Base-by-base conservation (phyloP, 2,329 filamentous ascomycete species). In the Ophiostoma perfectum region DNA sequence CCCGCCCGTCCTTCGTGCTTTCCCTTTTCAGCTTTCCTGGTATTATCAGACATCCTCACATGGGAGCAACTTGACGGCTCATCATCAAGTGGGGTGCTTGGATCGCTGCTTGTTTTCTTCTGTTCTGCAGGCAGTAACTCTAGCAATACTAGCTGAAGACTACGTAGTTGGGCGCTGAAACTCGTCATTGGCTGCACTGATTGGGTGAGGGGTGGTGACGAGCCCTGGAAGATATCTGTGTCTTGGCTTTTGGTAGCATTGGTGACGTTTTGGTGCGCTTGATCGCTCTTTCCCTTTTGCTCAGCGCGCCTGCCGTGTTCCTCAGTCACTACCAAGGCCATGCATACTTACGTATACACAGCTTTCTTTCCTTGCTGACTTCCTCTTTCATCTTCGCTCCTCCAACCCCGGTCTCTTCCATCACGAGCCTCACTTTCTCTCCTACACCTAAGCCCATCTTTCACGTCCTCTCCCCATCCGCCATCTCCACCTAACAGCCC, bases 261-360 rank as follows among this genome's bases (percentile, higher is more conserved):
- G 44, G 44, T 65, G 64, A 65, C 64, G 64, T 52, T 41, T 58
- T 66, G 5, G 27, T 38, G 52, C 52, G 36, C 36, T 49, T 42
- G 36, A n/a, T 65, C 12, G 27, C 16, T 52, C 42, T 45, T 52
- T 39, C 64, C 38, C 36, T 52, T 11, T 36, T 11, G 27, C 55
- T 39, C 55, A 60, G 55, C 6, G 60, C 60, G 39, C 60, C 60
- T 64, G 45, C 63, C 41, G 5, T 64, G 39, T 18, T 9, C 36
- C n/a, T 64, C 16, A 52, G 47, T 52, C 49, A 55, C 49, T 55
- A 18, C 49, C 49, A 38, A 60, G 55, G 55, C 55, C 27, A 55
- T 18, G 27, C 27, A 60, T 27, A 52, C 49, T 27, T 12, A 55
- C 49, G 27, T 18, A 60, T 27, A 52, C 49, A 36, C 18, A 36